Percentiles rank a stretch among this genome's conserved stretches.
These are phyloP conservation scores for Tolypocladium ovalisporum DNA, from an alignment of 2,329 filamentous ascomycete species.

Conservation along the genomic window DNA sequence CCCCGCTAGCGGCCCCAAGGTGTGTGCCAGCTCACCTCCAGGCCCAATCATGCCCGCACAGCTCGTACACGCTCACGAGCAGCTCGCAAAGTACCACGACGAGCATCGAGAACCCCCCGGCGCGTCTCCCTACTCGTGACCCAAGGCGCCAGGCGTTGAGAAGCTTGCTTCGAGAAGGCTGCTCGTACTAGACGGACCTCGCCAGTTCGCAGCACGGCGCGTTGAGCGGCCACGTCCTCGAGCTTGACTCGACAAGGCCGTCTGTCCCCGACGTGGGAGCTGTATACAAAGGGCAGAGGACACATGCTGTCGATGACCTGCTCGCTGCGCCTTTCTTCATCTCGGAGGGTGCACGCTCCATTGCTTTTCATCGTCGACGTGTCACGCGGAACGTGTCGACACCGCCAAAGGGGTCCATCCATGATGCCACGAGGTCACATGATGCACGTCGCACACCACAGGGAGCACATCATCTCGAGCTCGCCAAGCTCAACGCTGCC, in stretches of 20 bases:
- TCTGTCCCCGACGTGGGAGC: background rate
- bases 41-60: constrained; percentile 17
- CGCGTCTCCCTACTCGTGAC: background rate
- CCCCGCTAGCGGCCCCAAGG: background rate
- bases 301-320: background rate
- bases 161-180: too few species aligned
- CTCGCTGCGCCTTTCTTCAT: background rate
- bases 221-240: background rate
- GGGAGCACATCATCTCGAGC: constrained; percentile 1
- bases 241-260: background rate
- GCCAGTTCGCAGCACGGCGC: too few species aligned
- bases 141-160: background rate
- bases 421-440: background rate
- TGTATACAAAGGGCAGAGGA: background rate
- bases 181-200: too few species aligned
- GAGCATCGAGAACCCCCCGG: background rate
- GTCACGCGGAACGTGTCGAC: background rate
- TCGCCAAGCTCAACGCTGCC: background rate
- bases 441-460: background rate
- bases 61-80: background rate
- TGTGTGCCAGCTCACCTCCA: constrained; percentile 12
- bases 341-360: background rate
- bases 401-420: background rate
- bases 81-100: too few species aligned
- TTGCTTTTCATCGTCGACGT: background rate